Base-by-base conservation (phyloP, 78 protist species). In the Dictyostelium purpureum region DNA sequence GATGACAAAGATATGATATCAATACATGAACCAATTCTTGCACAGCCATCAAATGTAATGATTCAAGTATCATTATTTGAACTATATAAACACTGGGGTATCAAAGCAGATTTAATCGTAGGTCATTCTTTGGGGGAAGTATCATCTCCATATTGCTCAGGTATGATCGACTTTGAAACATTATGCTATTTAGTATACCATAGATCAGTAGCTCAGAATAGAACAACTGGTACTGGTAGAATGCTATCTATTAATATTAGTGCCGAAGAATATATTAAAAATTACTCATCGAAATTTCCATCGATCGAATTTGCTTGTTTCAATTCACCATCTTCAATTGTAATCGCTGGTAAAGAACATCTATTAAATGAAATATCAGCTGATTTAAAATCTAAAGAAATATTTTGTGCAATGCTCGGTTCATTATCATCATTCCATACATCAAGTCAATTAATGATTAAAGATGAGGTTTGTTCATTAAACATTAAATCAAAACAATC, bases 71-170 rank as follows among this genome's bases (percentile, higher is more conserved):
- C 52, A 14, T 52, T 79, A 12, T 18, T 47, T 61, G 66, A 79
- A 35, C 7, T 79, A 14, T 66, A 65, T 66, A 61, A 79, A 79
- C 61, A 43, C 19, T 79, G 75, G 75, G 77, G 77, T 10, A n/a
- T 79, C n/a, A 2, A 38, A 2, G 66, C 88, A 65, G 31, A 45
- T 33, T 21, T 66, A 4, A 56, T 79, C 31, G n/a, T 66, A 43
- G 88, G 88, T 31, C 88, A 79, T 79, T 51, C 70, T 52, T 77
- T 78, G 61, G 94, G 94, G 16, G 94, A 88, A 49, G 11, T 88
- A 12, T 37, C 94, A 51, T 11, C 94, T 24, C 42, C 87, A 21
- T 70, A 40, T 33, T 52, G 33, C 21, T 65, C 94, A 18, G 78
- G 87, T 18, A 56, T 52, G n/a, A 76, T 88, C 2, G 57, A 66